Conservation (phyloP, 1,284 basidiomycete genomes). For the Athelia sp. region DNA sequence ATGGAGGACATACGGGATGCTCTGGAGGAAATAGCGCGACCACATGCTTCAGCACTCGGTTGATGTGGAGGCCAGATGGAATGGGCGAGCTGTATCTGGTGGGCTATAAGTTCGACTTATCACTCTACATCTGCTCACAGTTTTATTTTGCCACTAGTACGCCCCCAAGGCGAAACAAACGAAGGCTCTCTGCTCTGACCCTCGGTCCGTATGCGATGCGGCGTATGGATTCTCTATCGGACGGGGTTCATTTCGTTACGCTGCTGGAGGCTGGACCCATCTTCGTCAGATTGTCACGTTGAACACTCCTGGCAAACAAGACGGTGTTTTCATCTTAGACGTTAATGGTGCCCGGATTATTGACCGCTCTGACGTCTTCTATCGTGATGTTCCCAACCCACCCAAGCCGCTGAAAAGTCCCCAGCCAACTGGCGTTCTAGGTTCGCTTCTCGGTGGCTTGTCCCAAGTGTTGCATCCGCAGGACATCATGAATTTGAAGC, state of each 20-base stretch:
- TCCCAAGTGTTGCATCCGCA: neutral
- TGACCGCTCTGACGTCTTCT: constrained; percentile 51
- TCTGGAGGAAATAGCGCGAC: constrained; percentile 61
- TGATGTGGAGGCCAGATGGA: constrained; percentile 69
- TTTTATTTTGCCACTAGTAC: constrained; percentile 41
- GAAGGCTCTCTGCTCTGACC: constrained; percentile 47
- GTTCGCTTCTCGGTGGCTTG: neutral
- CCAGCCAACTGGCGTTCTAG: constrained; percentile 9
- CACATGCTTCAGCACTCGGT: constrained; percentile 66
- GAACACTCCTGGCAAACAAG: constrained; percentile 62
- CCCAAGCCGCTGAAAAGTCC: constrained; percentile 10
- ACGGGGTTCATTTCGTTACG: constrained; percentile 68
- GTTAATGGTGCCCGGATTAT: constrained; percentile 54
- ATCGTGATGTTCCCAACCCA: constrained; percentile 36
- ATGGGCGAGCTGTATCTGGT: constrained; percentile 72
- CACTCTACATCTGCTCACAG: no score
- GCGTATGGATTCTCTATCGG: constrained; percentile 70
- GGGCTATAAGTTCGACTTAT: constrained; percentile 16
- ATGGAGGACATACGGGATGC: constrained; percentile 62
- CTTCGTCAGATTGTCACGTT: constrained; percentile 58
- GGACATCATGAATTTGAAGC: neutral
- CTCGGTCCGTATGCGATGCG: constrained; percentile 55
- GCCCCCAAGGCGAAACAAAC: constrained; percentile 60
- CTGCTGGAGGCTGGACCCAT: constrained; percentile 61
- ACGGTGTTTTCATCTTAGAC: constrained; percentile 44